A percentile compares a stretch with the other conserved stretches of the same genome.
These are phyloP conservation scores for Paecilomyces formosus DNA, from an alignment of 2,329 filamentous ascomycete species.

Conservation along the genomic window DNA sequence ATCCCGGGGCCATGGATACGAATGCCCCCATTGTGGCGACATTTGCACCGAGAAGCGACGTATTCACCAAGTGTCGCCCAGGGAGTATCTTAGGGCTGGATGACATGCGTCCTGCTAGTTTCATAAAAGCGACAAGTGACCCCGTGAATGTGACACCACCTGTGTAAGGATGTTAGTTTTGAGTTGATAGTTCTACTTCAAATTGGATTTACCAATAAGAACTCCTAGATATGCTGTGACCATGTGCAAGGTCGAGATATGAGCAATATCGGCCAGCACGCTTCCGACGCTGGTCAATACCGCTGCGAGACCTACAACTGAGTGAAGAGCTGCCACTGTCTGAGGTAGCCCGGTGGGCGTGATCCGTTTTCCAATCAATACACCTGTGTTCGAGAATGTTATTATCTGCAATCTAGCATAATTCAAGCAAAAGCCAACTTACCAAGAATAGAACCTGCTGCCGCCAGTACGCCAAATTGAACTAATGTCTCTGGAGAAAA, in stretches of 20 bases:
- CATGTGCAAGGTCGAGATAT: constrained; percentile 71
- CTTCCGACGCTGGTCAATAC: constrained; percentile 84
- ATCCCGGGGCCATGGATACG: constrained; percentile 70
- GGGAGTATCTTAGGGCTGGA: constrained; percentile 67
- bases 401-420: not conserved
- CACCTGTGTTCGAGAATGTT: constrained; percentile 36
- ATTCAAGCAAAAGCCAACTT: constrained; percentile 6
- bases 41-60: constrained; percentile 66
- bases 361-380: constrained; percentile 76
- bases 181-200: not conserved
- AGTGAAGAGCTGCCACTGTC: constrained; percentile 82
- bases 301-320: constrained; percentile 80
- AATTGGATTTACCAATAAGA: constrained; percentile 53
- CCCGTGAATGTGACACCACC: constrained; percentile 84
- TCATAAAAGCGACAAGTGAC: constrained; percentile 81
- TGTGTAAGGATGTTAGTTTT: constrained; percentile 11
- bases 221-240: constrained; percentile 83
- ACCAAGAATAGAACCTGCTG: constrained; percentile 60
- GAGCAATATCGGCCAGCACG: constrained; percentile 64
- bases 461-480: constrained; percentile 72
- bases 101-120: constrained; percentile 74
- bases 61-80: constrained; percentile 69
- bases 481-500: constrained; percentile 71
- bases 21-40: constrained; percentile 78
- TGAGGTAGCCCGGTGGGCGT: constrained; percentile 83